Evolutionary conservation across 441 rosid species (phyloP).

Genomic region (Gossypium lobatum): DNA sequence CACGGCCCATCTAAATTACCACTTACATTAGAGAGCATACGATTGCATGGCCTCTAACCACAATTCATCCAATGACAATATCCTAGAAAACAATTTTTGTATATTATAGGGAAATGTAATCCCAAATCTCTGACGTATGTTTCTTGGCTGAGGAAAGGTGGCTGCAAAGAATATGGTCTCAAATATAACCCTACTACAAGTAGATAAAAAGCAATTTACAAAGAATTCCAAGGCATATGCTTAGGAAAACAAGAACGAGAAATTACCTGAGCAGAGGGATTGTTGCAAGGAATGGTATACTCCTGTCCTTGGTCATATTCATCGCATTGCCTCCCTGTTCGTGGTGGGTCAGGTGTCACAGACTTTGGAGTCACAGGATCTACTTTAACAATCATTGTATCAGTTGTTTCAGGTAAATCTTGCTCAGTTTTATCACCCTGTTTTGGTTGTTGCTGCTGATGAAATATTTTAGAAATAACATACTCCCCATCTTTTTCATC

Average conservation of each 20-base stretch:
- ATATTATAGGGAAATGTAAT: background rate
- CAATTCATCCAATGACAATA: background rate
- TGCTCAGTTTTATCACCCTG: constrained; percentile 54
- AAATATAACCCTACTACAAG: background rate
- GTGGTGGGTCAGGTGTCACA: constrained; percentile 60
- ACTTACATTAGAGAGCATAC: constrained; percentile 8
- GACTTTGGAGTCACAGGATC: constrained; percentile 76
- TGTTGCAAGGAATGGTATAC: constrained; percentile 15
- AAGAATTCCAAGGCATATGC: background rate
- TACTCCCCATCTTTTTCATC: constrained; percentile 79
- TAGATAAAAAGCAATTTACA: background rate
- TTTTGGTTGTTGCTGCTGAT: constrained; percentile 53
- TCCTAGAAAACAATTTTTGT: background rate
- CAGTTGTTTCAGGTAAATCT: constrained; percentile 36
- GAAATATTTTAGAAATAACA: constrained; percentile 75
- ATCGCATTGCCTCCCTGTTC: constrained; percentile 30
- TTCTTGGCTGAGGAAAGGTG: background rate
- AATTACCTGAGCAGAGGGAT: constrained; percentile 40
- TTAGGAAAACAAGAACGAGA: background rate
- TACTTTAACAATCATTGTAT: constrained; percentile 31
- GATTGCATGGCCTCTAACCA: background rate
- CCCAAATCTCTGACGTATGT: background rate
- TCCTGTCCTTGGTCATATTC: constrained; percentile 32
- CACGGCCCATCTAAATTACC: constrained; percentile 1
- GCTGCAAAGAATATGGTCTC: background rate